Evolutionary conservation across 352 stramenopile genomes (phyloP).

Genomic region (Pythium oligandrum): DNA sequence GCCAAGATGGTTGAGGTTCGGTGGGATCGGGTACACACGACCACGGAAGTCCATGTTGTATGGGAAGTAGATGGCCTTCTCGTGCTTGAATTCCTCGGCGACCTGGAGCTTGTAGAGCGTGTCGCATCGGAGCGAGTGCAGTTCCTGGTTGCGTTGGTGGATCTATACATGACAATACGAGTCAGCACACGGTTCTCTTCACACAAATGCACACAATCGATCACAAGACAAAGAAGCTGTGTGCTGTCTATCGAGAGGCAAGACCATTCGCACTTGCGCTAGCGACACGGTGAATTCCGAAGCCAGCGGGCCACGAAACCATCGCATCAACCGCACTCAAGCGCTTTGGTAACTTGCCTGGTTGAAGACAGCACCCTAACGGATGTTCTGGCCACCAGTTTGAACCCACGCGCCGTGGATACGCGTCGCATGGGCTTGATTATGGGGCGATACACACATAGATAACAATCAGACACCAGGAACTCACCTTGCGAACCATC

Average conservation of each 20-base stretch:
- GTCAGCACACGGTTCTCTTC: no score
- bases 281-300: no score
- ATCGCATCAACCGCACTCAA: no score
- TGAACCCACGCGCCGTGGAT: constrained; percentile 73
- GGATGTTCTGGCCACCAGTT: constrained; percentile 70
- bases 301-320: no score
- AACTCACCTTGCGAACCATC: constrained; percentile 69
- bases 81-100: constrained; percentile 94
- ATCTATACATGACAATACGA: constrained; percentile 29
- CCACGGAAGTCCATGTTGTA: constrained; percentile 99
- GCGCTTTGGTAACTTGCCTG: no score
- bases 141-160: constrained; percentile 80
- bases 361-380: no score
- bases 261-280: no score
- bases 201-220: constrained; percentile 8
- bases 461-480: constrained; percentile 1
- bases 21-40: constrained; percentile 97
- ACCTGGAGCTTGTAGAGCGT: constrained; percentile 95
- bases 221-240: neutral
- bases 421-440: constrained; percentile 72
- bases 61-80: constrained; percentile 97
- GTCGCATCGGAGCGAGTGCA: constrained; percentile 94
- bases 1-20: constrained; percentile 98
- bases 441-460: constrained; percentile 47
- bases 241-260: no score